Conservation (phyloP, 2,329 filamentous ascomycete genomes). For the Fusarium sp. region DNA sequence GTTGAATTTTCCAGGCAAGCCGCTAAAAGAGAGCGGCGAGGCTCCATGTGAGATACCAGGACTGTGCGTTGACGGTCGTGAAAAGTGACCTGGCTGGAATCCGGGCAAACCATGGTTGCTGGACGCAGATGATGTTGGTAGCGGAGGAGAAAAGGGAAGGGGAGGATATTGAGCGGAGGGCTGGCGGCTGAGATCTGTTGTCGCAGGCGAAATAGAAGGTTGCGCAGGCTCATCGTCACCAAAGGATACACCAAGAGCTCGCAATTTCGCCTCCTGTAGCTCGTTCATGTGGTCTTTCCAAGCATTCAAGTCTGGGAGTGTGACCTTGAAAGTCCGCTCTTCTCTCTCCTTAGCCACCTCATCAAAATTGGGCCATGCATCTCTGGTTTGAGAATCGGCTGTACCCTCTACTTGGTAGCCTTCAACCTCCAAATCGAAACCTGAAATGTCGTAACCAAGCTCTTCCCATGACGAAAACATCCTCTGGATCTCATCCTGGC, state of each 20-base stretch:
- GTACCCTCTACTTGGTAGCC: constrained; percentile 56
- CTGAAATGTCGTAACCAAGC: constrained; percentile 77
- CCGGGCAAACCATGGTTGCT: constrained; percentile 74
- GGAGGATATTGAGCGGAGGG: constrained; percentile 82
- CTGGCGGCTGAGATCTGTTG: constrained; percentile 74
- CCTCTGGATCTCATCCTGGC: constrained; percentile 68
- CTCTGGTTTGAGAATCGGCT: constrained; percentile 74
- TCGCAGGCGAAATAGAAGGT: constrained; percentile 76
- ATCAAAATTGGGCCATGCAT: constrained; percentile 75
- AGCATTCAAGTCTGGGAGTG: constrained; percentile 78
- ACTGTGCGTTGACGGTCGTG: constrained; percentile 73
- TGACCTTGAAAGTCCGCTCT: constrained; percentile 70
- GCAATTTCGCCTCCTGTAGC: constrained; percentile 91
- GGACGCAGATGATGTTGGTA: constrained; percentile 83
- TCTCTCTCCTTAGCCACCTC: constrained; percentile 72
- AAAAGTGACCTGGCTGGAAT: constrained; percentile 72
- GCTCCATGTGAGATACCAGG: constrained; percentile 75
- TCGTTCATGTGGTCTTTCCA: constrained; percentile 85
- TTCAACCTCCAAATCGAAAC: constrained; percentile 76
- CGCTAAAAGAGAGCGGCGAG: constrained; percentile 80
- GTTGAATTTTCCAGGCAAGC: constrained; percentile 73
- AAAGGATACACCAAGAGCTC: constrained; percentile 88
- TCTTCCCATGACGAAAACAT: constrained; percentile 79
- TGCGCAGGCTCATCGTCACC: constrained; percentile 79
- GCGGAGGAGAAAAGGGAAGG: constrained; percentile 85